Conservation (phyloP, 23 red algal species). For the Pyropia haitanensis region DNA sequence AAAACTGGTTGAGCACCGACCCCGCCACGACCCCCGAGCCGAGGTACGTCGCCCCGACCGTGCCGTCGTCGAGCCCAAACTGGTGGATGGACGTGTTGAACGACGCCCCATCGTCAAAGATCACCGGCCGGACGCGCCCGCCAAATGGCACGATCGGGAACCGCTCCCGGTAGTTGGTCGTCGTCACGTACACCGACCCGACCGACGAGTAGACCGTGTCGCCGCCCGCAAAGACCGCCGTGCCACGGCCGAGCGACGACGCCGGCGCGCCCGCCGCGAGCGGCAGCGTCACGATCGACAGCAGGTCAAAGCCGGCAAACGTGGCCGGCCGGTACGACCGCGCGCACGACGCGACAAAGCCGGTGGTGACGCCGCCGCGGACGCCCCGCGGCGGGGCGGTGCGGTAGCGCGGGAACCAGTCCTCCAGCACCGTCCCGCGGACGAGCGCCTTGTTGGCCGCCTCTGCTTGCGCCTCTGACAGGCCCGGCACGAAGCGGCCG, state of each 20-base stretch:
- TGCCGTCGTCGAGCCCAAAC: conserved; percentile 22
- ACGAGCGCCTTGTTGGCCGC: too few relatives aligned
- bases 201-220: too few relatives aligned
- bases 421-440: too few relatives aligned
- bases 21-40: conserved; percentile 27
- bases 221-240: too few relatives aligned
- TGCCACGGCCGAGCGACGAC: too few relatives aligned
- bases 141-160: too few relatives aligned
- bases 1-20: conserved; percentile 56
- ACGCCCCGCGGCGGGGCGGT: background rate
- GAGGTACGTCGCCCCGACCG: conserved; percentile 17
- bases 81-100: conserved; percentile 47
- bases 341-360: background rate
- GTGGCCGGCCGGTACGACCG: conserved; percentile 3
- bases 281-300: conserved; percentile 35
- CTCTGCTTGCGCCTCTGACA: too few relatives aligned
- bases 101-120: background rate
- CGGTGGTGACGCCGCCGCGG: conserved; percentile 2
- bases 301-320: conserved; percentile 34
- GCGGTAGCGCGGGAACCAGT: too few relatives aligned
- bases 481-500: too few relatives aligned
- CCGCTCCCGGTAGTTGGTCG: too few relatives aligned
- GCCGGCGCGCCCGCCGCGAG: background rate
- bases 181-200: too few relatives aligned
- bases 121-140: too few relatives aligned